Evolutionary conservation across 2,329 filamentous ascomycete species (phyloP), one percentile per base, ranked within the genome.

Genomic region (Aotearoamyces nothofagi): DNA sequence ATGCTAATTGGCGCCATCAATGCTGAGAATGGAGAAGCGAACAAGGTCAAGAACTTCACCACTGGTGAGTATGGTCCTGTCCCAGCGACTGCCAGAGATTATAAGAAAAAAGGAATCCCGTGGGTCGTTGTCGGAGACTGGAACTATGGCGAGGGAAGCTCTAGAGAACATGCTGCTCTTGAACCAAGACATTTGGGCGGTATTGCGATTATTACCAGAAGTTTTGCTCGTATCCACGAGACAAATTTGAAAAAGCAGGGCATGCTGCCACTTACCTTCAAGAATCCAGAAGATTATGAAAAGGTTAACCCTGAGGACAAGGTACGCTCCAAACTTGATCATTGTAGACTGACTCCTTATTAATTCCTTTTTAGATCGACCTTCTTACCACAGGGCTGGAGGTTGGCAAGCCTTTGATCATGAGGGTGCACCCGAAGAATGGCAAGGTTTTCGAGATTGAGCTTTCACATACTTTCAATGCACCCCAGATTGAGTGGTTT

Each of bases 171-270:
- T 57, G 90, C 90, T 46, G 90, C 90, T 58, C 75, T 98, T 38
- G 87, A 98, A 69, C 90, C 90, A 53, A 78, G 90, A 55, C 87
- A 96, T 66, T 77, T 98, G 41, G 90, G 90, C 52, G 90, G 87
- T 58, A 72, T 94, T 50, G 90, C 87, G 51, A 93, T 98, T 66
- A 92, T 98, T 55, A 86, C 79, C 52, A 78, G 83, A 53, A 82
- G 73, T 41, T 98, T 98, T 55, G 90, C 90, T 51, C 90, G 90
- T 79, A 98, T 98, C 53, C 90, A 98, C 71, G 90, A 98, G 71
- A 98, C 90, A 67, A 98, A 98, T 74, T 63, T 98, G 66, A 98
- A 98, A 82, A 98, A 98, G 78, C 90, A 98, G 74, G 90, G 90
- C 62, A 94, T 98, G 87, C 80, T 98, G 63, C 90, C 90, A 50